Conservation (phyloP, 805 yeast species). For the Geotrichum ghanense region DNA sequence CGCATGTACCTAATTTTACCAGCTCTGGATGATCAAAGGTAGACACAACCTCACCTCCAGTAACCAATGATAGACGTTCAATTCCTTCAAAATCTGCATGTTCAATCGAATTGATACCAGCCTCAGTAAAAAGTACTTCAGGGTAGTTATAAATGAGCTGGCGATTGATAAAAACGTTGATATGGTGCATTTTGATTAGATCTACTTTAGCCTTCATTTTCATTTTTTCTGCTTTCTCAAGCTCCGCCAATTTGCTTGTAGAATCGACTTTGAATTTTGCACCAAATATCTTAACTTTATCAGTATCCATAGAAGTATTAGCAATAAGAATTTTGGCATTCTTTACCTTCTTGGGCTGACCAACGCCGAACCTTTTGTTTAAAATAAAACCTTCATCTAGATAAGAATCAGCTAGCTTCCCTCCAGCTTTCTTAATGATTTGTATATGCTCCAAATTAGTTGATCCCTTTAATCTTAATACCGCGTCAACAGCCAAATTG, state of each 20-base stretch:
- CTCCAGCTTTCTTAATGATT: conserved; percentile 88
- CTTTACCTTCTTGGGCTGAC: conserved; percentile 77
- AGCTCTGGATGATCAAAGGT: conserved; percentile 88
- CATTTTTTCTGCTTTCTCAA: conserved; percentile 86
- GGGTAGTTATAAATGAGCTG: conserved; percentile 98
- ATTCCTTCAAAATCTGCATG: conserved; percentile 98
- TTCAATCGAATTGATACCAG: conserved; percentile 82
- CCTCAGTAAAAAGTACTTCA: conserved; percentile 84
- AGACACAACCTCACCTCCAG: conserved; percentile 97
- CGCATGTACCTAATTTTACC: conserved; percentile 82
- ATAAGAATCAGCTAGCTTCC: conserved; percentile 81
- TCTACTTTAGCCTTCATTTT: conserved; percentile 87
- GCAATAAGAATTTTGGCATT: conserved; percentile 86
- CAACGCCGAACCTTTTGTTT: conserved; percentile 85
- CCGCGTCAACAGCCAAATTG: conserved; percentile 86
- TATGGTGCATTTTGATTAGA: conserved; percentile 76
- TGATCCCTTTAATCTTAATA: conserved; percentile 74
- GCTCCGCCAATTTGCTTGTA: conserved; percentile 84
- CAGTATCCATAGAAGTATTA: conserved; percentile 89
- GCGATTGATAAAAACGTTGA: conserved; percentile 86
- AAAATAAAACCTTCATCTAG: conserved; percentile 93
- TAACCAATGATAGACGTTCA: conserved; percentile 88
- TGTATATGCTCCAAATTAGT: conserved; percentile 88
- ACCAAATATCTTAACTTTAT: conserved; percentile 93
- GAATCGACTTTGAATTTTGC: conserved; percentile 96